Conservation (phyloP, 306 rosid species). For the Glycyrrhiza uralensis region DNA sequence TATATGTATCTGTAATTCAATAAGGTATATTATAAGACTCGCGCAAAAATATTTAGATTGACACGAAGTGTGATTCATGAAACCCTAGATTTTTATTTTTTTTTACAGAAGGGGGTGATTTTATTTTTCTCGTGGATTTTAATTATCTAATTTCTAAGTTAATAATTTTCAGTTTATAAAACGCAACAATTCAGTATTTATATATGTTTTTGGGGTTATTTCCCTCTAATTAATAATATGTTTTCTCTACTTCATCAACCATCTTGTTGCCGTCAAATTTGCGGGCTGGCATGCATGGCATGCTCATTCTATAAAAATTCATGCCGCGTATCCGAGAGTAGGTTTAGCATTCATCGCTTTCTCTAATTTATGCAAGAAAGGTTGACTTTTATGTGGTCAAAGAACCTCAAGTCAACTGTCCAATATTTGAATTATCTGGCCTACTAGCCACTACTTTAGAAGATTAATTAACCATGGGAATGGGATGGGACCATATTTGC, state of each 20-base stretch:
- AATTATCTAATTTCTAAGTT: background rate
- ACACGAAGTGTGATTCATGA: too few relatives aligned
- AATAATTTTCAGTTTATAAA: background rate
- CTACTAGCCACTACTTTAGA: too few relatives aligned
- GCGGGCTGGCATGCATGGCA: background rate
- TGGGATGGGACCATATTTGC: too few relatives aligned
- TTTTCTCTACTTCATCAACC: background rate
- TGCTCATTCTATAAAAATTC: background rate
- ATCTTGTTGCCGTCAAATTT: background rate
- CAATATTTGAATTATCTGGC: background rate
- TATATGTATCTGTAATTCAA: background rate
- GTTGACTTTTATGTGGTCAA: slow-evolving; percentile 15
- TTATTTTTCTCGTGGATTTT: background rate
- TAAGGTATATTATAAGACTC: too few relatives aligned
- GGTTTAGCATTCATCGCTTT: background rate
- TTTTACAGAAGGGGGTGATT: background rate
- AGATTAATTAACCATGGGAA: too few relatives aligned
- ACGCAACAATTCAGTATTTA: background rate
- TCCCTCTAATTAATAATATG: too few relatives aligned
- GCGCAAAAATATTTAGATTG: too few relatives aligned
- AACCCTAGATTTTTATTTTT: too few relatives aligned
- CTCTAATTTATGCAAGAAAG: background rate
- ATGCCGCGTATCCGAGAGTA: background rate
- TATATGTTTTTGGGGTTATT: too few relatives aligned
- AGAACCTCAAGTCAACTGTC: background rate